phyloP scores from a whole-genome alignment of 2,329 filamentous ascomycete species.

The Coniella lustricola region DNA sequence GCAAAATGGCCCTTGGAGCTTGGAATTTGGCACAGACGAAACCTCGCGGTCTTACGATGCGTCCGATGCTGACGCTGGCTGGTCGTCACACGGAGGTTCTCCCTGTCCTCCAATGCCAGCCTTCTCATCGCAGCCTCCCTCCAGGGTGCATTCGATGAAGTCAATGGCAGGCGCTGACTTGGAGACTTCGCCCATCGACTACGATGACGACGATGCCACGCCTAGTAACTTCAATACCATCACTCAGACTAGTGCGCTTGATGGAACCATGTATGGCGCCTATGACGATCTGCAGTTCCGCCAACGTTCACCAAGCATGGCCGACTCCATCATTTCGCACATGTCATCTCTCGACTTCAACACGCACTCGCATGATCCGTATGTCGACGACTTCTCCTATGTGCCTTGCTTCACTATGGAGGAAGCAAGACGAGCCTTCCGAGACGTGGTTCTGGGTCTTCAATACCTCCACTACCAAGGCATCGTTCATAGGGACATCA shows the following conservation, averaged over 20 bases:
- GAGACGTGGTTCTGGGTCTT: constrained; percentile 85
- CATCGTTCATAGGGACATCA: constrained; percentile 79
- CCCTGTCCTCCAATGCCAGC: constrained; percentile 32
- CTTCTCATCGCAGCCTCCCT: constrained; percentile 39
- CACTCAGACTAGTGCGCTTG: constrained; percentile 53
- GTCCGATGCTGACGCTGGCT: constrained; percentile 29
- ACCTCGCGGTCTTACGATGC: constrained; percentile 38
- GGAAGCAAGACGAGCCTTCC: constrained; percentile 75
- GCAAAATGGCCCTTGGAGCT: constrained; percentile 63
- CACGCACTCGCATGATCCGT: constrained; percentile 51
- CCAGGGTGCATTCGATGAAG: constrained; percentile 39
- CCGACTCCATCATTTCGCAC: constrained; percentile 67
- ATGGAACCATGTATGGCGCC: constrained; percentile 71
- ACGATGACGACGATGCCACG: constrained; percentile 46
- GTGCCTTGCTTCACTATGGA: constrained; percentile 88
- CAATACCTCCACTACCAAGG: constrained; percentile 90
- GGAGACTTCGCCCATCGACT: constrained; percentile 26
- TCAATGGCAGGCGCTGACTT: constrained; percentile 32
- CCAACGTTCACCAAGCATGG: constrained; percentile 70
- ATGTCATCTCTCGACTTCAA: constrained; percentile 60
- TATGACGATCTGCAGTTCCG: constrained; percentile 57
- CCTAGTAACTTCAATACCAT: constrained; percentile 46
- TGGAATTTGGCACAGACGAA: constrained; percentile 60
- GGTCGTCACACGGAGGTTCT: constrained; percentile 29
- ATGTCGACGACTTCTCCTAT: constrained; percentile 84